Conservation (phyloP, 306 rosid genomes). For the Glycine soja region DNA sequence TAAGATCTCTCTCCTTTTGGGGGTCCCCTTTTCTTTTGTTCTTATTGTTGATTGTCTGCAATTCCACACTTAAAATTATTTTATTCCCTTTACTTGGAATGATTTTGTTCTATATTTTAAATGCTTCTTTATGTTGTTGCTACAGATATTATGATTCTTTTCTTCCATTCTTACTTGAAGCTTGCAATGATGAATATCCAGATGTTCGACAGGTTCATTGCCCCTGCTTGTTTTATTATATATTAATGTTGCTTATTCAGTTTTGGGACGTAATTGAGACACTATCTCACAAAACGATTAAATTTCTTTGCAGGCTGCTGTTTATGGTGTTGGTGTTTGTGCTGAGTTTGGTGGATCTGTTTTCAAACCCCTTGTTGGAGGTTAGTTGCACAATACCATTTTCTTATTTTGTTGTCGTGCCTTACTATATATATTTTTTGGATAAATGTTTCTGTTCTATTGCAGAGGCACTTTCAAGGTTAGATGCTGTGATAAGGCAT, state of each 20-base stretch:
- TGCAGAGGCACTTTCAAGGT: constrained; percentile 93
- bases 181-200: constrained; percentile 92
- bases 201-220: constrained; percentile 91
- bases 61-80: background rate
- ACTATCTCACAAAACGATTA: constrained; percentile 21
- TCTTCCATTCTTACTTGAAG: constrained; percentile 95
- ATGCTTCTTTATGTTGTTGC: constrained; percentile 37
- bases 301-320: constrained; percentile 84
- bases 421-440: constrained; percentile 15
- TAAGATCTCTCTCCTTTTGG: constrained; percentile 47
- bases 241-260: constrained; percentile 11
- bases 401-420: constrained; percentile 25
- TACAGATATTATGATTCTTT: constrained; percentile 85
- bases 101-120: constrained; percentile 39
- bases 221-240: constrained; percentile 7
- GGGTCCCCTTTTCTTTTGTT: background rate
- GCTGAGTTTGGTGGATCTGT: constrained; percentile 95
- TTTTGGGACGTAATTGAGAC: constrained; percentile 12
- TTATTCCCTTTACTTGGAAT: constrained; percentile 21
- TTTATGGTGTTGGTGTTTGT: constrained; percentile 98
- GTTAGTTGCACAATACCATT: constrained; percentile 52
- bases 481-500: constrained; percentile 87
- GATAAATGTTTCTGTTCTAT: constrained; percentile 30
- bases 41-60: constrained; percentile 14
- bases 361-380: constrained; percentile 84